Base-by-base conservation (phyloP, 805 yeast genomes). In the Suhomyces sp. region DNA sequence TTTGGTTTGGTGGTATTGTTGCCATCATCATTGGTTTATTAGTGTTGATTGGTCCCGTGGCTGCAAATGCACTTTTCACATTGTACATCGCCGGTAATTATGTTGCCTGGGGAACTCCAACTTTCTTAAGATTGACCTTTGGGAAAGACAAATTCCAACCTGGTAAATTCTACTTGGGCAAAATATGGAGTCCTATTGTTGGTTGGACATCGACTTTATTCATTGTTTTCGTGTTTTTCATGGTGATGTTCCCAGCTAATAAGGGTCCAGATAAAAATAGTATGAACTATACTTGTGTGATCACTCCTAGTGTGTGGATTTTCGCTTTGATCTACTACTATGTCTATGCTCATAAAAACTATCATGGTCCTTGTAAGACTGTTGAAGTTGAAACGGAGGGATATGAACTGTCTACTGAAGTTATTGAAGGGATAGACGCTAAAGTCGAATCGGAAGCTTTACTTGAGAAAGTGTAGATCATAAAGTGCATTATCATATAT, bases 21-120 rank as follows among this genome's bases (percentile, higher is more conserved):
- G 57, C 70, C 9, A 39, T 68, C 9, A 33, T 62, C 5, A 36
- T 69, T 28, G 76, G 76, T 3, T 52, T 60, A 26, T 50, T 72
- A 29, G 57, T 63, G 38, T 50, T 72, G 13, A 60, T 60, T 25
- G 72, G 70, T 18, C 44, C 61, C 8, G 59, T 66, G 3, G 74
- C 74, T 6, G 60, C 76, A 1, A 61, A 54, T 33, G 76, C 61
- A n/a, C 31, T 65, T 20, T 57, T 65, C 47, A 70, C 69, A 7
- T 51, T 56, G 23, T 56, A 58, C 47, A 47, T 63, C 47, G 64
- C 54, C 11, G 56, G 65, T 13, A 53, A 52, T 51, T 64, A 40
- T 48, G 60, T 25, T 63, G 65, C 49, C 30, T 55, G 49, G 67
- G 65, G 21, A 10, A 56, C 60, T 32, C 70, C 70, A 6, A 57